Conservation (phyloP, 495 filamentous ascomycete genomes). For the Xylaria longipes region DNA sequence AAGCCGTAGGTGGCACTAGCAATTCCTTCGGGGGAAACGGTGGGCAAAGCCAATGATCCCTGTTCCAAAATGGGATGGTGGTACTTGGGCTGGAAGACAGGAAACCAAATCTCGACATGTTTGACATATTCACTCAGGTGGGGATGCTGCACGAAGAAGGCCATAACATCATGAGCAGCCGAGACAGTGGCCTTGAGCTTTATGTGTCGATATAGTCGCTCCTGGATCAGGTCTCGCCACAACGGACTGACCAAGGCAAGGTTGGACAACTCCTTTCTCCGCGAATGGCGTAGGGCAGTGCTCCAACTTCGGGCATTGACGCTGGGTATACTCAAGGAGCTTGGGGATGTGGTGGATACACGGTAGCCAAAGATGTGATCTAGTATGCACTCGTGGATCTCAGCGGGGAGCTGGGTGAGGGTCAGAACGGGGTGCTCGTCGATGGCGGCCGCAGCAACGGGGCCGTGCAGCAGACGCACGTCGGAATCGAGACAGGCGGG, state of each 20-base stretch:
- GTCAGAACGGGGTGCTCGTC: constrained; percentile 43
- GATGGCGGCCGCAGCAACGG: constrained; percentile 28
- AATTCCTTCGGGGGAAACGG: constrained; percentile 55
- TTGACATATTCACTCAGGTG: constrained; percentile 68
- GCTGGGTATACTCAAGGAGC: constrained; percentile 50
- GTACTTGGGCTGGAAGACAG: constrained; percentile 67
- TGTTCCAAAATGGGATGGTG: constrained; percentile 42
- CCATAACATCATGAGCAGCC: constrained; percentile 58
- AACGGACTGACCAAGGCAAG: constrained; percentile 65
- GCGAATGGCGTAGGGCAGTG: constrained; percentile 68
- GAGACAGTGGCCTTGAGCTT: constrained; percentile 73
- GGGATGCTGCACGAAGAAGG: constrained; percentile 63
- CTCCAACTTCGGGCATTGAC: constrained; percentile 64
- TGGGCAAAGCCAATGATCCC: constrained; percentile 51
- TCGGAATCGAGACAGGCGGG: constrained; percentile 37
- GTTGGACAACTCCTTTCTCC: constrained; percentile 68
- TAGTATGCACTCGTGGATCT: constrained; percentile 74
- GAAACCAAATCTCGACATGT: constrained; percentile 77
- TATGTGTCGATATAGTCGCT: constrained; percentile 74
- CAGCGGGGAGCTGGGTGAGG: constrained; percentile 66
- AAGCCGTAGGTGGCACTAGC: constrained; percentile 59
- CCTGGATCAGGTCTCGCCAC: constrained; percentile 70
- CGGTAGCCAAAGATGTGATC: constrained; percentile 73
- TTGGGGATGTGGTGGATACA: constrained; percentile 61
- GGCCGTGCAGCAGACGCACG: constrained; percentile 31